phyloP scores from a whole-genome alignment of 179 eudicot species.

The Carnegiea gigantea region DNA sequence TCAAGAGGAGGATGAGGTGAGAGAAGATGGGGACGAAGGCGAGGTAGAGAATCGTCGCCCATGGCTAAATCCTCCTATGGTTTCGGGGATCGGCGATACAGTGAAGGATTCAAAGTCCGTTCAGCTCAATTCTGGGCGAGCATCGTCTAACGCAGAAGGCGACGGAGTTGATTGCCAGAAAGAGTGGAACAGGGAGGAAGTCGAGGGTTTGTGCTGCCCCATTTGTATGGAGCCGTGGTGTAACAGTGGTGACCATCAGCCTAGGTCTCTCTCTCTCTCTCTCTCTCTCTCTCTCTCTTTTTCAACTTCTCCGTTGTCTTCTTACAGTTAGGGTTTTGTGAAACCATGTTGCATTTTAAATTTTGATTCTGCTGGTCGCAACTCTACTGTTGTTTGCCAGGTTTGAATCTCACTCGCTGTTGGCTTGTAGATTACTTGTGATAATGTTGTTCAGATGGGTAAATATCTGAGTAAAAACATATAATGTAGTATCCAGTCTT shows the following conservation, averaged over 20 bases:
- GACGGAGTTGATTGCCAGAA: constrained; percentile 23
- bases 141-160: constrained; percentile 1
- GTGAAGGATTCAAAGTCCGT: background rate
- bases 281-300: constrained; percentile 1
- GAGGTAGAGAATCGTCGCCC: constrained; percentile 12
- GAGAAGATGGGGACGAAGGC: constrained; percentile 15
- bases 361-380: background rate
- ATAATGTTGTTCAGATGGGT: background rate
- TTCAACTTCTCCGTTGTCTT: background rate
- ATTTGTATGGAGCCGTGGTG: constrained; percentile 69
- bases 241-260: constrained; percentile 49
- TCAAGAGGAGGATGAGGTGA: constrained; percentile 19
- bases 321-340: background rate
- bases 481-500: background rate
- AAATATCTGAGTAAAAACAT: background rate
- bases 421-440: background rate
- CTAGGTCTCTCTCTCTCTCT: constrained; percentile 34
- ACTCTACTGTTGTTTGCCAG: background rate
- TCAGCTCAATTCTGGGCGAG: background rate
- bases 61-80: constrained; percentile 13
- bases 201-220: constrained; percentile 55
- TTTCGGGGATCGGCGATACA: constrained; percentile 18
- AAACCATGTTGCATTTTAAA: background rate
- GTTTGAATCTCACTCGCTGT: background rate
- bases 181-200: constrained; percentile 38